These are phyloP conservation scores for Grosmannia penicillata DNA, from an alignment of 2,329 filamentous ascomycete species.

Conservation along the genomic window DNA sequence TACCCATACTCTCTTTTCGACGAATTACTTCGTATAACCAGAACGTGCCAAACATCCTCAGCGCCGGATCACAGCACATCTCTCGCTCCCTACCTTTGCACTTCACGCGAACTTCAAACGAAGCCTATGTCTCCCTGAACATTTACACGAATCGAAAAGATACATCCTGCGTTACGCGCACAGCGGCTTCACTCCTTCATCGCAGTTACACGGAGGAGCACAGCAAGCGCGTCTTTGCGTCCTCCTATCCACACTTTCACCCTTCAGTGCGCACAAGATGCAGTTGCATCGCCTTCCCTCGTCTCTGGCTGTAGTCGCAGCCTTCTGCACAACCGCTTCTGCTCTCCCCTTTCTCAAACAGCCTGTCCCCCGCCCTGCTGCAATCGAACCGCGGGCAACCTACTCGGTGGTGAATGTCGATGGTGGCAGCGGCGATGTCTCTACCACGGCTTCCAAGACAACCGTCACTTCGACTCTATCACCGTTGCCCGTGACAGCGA, in stretches of 20 bases:
- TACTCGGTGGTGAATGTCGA: constrained; percentile 24
- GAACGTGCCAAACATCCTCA: too few species aligned
- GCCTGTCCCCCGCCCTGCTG: constrained; percentile 3
- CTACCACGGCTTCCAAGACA: not conserved
- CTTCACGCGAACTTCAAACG: too few species aligned
- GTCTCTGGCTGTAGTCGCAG: constrained; percentile 7
- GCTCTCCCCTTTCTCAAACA: constrained; percentile 14
- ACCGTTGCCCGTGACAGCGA: constrained; percentile 9
- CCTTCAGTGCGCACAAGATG: constrained; percentile 7
- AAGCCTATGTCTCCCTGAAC: too few species aligned
- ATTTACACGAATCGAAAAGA: too few species aligned
- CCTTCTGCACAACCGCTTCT: constrained; percentile 5
- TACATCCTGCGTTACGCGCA: too few species aligned
- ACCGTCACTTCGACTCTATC: not conserved
- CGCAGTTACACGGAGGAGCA: too few species aligned
- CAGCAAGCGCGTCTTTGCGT: too few species aligned
- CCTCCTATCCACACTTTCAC: not conserved
- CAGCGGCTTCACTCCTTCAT: too few species aligned
- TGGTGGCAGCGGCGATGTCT: constrained; percentile 11
- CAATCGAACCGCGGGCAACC: constrained; percentile 18
- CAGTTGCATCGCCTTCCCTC: constrained; percentile 7
- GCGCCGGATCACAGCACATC: too few species aligned
- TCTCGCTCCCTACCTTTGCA: too few species aligned
- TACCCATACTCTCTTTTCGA: too few species aligned
- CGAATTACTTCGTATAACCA: too few species aligned